Conservation (phyloP, 106 monocot genomes). For the Dioscorea zingiberensis region DNA sequence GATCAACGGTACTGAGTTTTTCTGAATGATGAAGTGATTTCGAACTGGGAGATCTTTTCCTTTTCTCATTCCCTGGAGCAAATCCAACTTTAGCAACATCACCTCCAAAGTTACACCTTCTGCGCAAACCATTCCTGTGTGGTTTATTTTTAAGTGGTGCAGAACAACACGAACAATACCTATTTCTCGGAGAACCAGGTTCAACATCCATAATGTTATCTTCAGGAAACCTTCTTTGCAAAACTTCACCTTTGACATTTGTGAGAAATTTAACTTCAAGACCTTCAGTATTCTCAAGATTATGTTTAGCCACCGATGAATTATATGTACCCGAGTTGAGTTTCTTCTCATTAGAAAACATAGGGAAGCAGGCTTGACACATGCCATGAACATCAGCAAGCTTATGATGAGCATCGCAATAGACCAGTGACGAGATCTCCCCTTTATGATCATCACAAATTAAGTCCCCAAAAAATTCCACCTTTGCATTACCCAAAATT, state of each 20-base stretch:
- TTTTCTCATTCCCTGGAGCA: background rate
- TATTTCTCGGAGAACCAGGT: background rate
- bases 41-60: background rate
- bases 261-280: no score
- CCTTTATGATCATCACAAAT: conserved; percentile 15
- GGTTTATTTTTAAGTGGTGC: conserved; percentile 2
- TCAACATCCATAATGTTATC: conserved; percentile 3
- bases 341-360: background rate
- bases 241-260: background rate
- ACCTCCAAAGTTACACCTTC: conserved; percentile 2
- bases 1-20: background rate
- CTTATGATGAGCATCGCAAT: conserved; percentile 27
- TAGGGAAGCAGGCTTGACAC: conserved; percentile 28
- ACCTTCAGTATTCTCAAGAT: background rate
- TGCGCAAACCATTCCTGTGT: background rate
- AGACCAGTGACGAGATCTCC: conserved; percentile 36
- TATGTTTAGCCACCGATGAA: background rate
- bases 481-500: conserved; percentile 4
- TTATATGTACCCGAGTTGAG: background rate
- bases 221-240: background rate
- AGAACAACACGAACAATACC: conserved; percentile 39
- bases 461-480: conserved; percentile 5
- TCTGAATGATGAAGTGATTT: background rate
- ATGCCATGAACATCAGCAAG: conserved; percentile 30
- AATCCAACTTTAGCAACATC: background rate